Base-by-base conservation (phyloP, 129 eudicot genomes). In the Saposhnikovia divaricata region DNA sequence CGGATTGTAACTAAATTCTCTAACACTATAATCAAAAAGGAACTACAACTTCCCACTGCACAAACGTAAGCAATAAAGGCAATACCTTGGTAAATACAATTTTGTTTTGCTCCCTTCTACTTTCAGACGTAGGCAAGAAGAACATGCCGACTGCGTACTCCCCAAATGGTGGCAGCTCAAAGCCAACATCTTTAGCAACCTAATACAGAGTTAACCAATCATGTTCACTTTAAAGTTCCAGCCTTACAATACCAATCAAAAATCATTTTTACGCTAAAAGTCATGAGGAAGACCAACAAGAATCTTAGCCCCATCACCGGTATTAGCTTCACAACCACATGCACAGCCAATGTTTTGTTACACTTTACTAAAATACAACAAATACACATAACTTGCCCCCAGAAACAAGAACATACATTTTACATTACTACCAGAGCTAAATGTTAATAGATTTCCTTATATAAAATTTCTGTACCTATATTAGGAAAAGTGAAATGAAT, bases 221-320 rank as follows among this genome's bases (percentile, higher is more conserved):
- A 81, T n/a, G 50, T 25, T 47, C 59, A 46, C 81, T 7, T 76
- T 42, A 1, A 0, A 46, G 15, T 46, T 46, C 40, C 14, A 45
- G 4, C 13, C 21, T 13, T 19, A n/a, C 3, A 14, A 68, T 27
- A 70, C 39, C 57, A 61, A 59, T n/a, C 34, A 61, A 61, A n/a
- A n/a, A 61, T 15, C 42, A 31, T 68, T 31, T 1, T 31, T 68
- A 66, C 34, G 34, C 72, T 8, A 23, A 59, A 59, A 31, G 42
- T 88, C 92, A 79, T 96, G 99, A 57, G 99, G 99, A 83, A 90
- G 93, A 53, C 89, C 99, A 51, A 96, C 99, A 44, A 96, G 99
- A 76, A 96, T 96, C 8, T 98, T 98, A 77, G 99, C 99, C 59
- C 99, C 99, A 83, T 96, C 99, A 19, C 99, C 99, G 40, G 99